phyloP scores from a whole-genome alignment of 2,329 filamentous ascomycete genomes.

The Amesomyces nigricolor region DNA sequence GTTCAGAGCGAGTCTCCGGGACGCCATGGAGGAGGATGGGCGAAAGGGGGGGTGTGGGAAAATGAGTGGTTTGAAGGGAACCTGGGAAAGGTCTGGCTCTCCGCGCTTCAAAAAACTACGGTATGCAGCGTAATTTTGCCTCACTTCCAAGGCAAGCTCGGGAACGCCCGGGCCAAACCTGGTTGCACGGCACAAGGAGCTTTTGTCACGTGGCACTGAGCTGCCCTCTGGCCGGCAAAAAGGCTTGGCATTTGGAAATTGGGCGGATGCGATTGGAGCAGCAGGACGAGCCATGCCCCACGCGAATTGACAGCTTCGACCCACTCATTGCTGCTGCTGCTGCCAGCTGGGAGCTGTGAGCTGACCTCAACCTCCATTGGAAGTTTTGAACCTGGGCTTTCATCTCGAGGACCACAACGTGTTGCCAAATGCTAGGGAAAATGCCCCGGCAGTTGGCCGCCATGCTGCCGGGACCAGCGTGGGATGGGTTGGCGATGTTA shows the following conservation, averaged over 20 bases:
- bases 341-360: not conserved
- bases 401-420: too few relatives aligned
- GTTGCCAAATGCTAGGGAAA: too few relatives aligned
- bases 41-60: conserved; percentile 38
- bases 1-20: conserved; percentile 93
- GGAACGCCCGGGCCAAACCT: conserved; percentile 25
- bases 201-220: conserved; percentile 16
- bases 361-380: too few relatives aligned
- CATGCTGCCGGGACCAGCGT: too few relatives aligned
- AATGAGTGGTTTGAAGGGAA: conserved; percentile 51
- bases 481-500: too few relatives aligned
- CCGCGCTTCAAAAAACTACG: conserved; percentile 25
- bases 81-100: conserved; percentile 18
- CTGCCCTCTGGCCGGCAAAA: not conserved
- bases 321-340: too few relatives aligned
- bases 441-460: too few relatives aligned
- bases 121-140: conserved; percentile 26
- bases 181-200: conserved; percentile 2
- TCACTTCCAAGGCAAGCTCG: conserved; percentile 27
- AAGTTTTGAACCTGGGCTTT: too few relatives aligned
- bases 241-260: conserved; percentile 19
- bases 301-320: too few relatives aligned
- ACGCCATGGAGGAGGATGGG: conserved; percentile 71
- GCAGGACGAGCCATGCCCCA: too few relatives aligned
- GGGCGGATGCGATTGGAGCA: conserved; percentile 5